A percentile compares a stretch with the other conserved stretches of the same genome.
Conservation (phyloP, 1,284 basidiomycete species). For the Pseudozyma sp. region DNA sequence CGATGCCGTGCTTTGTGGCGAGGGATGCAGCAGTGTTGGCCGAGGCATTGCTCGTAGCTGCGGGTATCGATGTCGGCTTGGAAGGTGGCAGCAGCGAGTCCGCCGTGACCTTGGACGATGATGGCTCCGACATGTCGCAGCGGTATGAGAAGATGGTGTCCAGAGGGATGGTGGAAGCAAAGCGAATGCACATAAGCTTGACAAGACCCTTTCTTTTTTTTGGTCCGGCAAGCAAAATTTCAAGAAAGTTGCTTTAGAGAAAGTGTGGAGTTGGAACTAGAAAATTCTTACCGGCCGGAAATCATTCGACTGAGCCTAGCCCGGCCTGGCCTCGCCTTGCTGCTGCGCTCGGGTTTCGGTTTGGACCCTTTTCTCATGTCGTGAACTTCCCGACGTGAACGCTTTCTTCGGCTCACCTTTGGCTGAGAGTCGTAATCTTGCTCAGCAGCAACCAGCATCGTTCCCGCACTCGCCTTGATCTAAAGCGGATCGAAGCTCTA, state of each 20-base stretch:
- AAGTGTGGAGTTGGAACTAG: conserved; percentile 12
- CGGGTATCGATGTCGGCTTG: neutral
- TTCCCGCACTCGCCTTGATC: too few relatives aligned
- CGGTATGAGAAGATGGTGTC: neutral
- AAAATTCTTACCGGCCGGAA: conserved; percentile 35
- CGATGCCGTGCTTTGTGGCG: conserved; percentile 35
- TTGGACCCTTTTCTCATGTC: conserved; percentile 11
- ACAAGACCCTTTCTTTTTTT: conserved; percentile 5
- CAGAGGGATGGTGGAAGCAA: neutral
- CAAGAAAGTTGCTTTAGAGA: conserved; percentile 1
- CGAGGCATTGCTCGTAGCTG: neutral
- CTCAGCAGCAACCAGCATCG: conserved; percentile 23
- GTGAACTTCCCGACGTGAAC: conserved; percentile 32
- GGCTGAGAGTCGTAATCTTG: neutral
- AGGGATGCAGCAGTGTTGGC: conserved; percentile 14
- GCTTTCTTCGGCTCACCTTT: conserved; percentile 2
- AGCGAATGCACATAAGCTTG: neutral
- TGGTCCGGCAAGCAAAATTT: conserved; percentile 20
- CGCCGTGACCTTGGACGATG: conserved; percentile 44
- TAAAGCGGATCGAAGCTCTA: neutral
- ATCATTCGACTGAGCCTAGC: neutral
- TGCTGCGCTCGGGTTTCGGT: conserved; percentile 10
- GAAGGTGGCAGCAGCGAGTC: conserved; percentile 37
- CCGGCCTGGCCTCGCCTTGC: too few relatives aligned
- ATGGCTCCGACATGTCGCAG: conserved; percentile 28